Evolutionary conservation across 257 asterid species (phyloP).

Genomic region (Forsythia viridissima): DNA sequence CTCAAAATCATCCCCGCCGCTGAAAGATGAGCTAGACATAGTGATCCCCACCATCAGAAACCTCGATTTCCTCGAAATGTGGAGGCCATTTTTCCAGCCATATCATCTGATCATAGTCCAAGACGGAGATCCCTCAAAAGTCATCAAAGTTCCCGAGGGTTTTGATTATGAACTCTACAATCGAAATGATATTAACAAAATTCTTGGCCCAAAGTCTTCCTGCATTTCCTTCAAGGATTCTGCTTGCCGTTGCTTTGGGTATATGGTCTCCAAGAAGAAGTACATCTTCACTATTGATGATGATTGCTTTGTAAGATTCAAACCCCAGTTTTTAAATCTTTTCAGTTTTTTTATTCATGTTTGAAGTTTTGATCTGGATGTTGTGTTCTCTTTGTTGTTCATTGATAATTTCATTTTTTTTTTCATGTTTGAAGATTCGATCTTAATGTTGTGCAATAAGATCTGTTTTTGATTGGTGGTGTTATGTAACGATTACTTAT

Average conservation of each 20-base stretch:
- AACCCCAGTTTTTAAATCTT: not conserved
- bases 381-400: not conserved
- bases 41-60: constrained; percentile 74
- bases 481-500: not conserved
- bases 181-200: constrained; percentile 64
- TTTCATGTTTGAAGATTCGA: not conserved
- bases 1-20: constrained; percentile 31
- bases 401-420: not conserved
- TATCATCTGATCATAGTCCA: constrained; percentile 75
- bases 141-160: constrained; percentile 64
- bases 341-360: not conserved
- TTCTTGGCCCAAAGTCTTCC: constrained; percentile 68
- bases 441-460: not conserved
- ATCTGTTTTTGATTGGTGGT: not conserved
- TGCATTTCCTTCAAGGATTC: constrained; percentile 84
- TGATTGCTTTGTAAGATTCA: constrained; percentile 76
- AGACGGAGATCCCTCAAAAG: constrained; percentile 71
- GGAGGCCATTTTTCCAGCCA: constrained; percentile 73
- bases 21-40: constrained; percentile 71
- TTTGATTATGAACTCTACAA: constrained; percentile 72
- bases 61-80: constrained; percentile 74
- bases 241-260: constrained; percentile 83
- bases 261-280: constrained; percentile 76
- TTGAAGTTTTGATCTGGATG: not conserved
- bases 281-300: constrained; percentile 77